Base-by-base conservation (phyloP, 2,329 filamentous ascomycete species). In the Ceratocystis ficicola region DNA sequence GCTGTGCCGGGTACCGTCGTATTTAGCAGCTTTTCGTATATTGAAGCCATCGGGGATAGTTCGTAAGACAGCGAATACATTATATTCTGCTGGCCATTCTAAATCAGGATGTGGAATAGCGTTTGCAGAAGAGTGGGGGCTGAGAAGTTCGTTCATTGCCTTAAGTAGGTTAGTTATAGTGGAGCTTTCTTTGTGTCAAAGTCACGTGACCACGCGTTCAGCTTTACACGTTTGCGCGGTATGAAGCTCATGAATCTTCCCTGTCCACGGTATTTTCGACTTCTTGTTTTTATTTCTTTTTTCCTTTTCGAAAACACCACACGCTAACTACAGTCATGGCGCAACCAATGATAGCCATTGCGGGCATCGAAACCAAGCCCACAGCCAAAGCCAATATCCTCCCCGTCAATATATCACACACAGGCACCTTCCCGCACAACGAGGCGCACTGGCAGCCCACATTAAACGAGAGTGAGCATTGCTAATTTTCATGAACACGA, bases 331-430 rank as follows among this genome's bases (percentile, higher is more conserved):
- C 32, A 63, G 71, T 6, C 32, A 80, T 80, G 79, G 71, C 75
- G 5, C 75, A 76, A 66, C 73, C 76, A 46, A 79, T 81, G 17
- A 74, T 81, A 30, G 71, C 72, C 2, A 71, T 81, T 36, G 72
- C 73, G n/a, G 68, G 71, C 4, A 66, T 69, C 28, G 65, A 70
- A 1, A 64, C 67, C 5, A 66, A 67, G 1, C 55, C 66, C 22
- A 79, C 79, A 67, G 78, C 78, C 65, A 83, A 79, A 0, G 83
- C 87, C 3, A 87, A 96, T 72, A 77, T 96, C 22, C 80, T 96
- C 15, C 91, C 92, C 2, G 94, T 89, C 71, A 83, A 84, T 65
- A 84, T 96, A 72, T 82, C 92, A 71, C 87, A 95, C 74, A 84
- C 88, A 70, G 92, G 92, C 0, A 79, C 85, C 0, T 78, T 93